Evolutionary conservation across 2,329 filamentous ascomycete species (phyloP).

Genomic region (Albifimbria verrucaria): DNA sequence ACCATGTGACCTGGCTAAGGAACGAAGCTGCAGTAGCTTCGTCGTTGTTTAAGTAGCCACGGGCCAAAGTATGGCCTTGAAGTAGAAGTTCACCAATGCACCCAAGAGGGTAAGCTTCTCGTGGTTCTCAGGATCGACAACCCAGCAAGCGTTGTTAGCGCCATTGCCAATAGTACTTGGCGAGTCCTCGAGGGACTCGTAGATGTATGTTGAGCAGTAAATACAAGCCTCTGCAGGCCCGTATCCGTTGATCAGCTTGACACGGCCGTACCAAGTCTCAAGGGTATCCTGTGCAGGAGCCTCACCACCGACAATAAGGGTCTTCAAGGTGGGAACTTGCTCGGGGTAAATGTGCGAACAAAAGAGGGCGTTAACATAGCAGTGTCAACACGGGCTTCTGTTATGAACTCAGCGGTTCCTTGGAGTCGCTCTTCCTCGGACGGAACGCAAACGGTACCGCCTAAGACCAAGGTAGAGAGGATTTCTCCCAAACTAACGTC

Average conservation of each 20-base stretch:
- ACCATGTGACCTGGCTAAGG: background rate
- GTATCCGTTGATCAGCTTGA: slow-evolving; percentile 7
- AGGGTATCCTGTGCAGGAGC: background rate
- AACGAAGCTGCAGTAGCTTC: slow-evolving; percentile 17
- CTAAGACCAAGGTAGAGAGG: slow-evolving; percentile 4
- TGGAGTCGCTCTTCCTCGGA: background rate
- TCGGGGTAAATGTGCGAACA: background rate
- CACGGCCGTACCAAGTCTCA: background rate
- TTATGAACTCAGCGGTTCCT: slow-evolving; percentile 11
- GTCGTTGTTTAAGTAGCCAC: slow-evolving; percentile 8
- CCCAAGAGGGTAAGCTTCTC: slow-evolving; percentile 11
- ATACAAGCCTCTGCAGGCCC: slow-evolving; percentile 15
- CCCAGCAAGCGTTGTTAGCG: slow-evolving; percentile 8
- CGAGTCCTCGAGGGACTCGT: background rate
- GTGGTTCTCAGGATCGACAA: slow-evolving; percentile 10
- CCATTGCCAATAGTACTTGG: slow-evolving; percentile 4
- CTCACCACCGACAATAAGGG: background rate
- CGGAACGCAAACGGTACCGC: slow-evolving; percentile 20
- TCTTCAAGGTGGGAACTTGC: background rate
- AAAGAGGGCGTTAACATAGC: background rate
- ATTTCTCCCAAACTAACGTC: slow-evolving; percentile 18
- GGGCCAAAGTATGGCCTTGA: slow-evolving; percentile 11
- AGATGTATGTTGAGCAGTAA: background rate
- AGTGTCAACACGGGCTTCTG: background rate
- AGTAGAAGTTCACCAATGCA: slow-evolving; percentile 14